Evolutionary conservation across 345 rosid genomes (phyloP).

Genomic region (Gossypium anomalum): DNA sequence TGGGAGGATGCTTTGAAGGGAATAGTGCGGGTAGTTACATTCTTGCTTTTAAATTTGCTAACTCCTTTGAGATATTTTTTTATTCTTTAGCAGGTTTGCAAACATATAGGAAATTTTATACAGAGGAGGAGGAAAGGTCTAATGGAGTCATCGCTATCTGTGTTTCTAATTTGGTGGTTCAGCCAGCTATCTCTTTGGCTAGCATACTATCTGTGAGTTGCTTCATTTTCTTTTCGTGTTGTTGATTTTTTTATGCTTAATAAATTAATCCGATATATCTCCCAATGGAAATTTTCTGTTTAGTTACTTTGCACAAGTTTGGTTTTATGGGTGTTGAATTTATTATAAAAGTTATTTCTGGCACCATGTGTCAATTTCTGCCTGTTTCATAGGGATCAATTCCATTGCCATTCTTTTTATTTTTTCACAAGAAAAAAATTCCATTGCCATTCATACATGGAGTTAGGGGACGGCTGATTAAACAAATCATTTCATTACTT

Average conservation of each 20-base stretch:
- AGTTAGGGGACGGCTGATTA: background rate
- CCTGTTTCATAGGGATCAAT: background rate
- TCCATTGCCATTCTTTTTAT: background rate
- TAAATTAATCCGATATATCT: background rate
- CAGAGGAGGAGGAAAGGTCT: slow-evolving; percentile 58
- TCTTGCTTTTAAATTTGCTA: background rate
- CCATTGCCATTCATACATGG: background rate
- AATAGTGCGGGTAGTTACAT: background rate
- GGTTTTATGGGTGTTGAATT: background rate
- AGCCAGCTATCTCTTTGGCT: slow-evolving; percentile 59
- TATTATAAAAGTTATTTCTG: background rate
- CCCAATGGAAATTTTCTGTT: background rate
- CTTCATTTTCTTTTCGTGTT: background rate
- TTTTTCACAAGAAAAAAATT: background rate
- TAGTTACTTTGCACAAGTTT: background rate
- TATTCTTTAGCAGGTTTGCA: slow-evolving; percentile 38
- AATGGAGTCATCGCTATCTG: slow-evolving; percentile 67
- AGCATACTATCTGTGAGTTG: slow-evolving; percentile 58
- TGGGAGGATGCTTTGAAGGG: background rate
- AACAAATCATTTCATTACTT: background rate
- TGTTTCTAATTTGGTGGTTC: slow-evolving; percentile 44
- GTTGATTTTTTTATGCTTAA: background rate
- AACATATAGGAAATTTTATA: slow-evolving; percentile 63
- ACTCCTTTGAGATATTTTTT: background rate
- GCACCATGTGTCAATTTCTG: background rate